Evolutionary conservation across 306 rosid genomes (phyloP).

Genomic region (Lathyrus oleraceus): DNA sequence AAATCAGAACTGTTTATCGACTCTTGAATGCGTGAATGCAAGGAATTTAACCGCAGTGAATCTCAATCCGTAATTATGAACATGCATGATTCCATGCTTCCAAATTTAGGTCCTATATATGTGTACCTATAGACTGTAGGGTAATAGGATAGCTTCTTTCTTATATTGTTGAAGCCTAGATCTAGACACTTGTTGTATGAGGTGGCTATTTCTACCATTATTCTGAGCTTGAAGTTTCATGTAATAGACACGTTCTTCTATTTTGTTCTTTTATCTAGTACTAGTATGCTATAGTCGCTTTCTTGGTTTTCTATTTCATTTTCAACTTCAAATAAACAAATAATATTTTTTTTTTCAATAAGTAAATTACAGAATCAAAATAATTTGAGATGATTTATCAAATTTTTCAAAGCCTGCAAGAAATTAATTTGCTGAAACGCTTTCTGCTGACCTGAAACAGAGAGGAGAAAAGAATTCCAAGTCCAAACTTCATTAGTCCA

Average conservation of each 20-base stretch:
- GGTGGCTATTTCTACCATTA: background rate
- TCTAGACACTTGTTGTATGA: background rate
- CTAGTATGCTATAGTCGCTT: background rate
- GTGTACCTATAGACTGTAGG: background rate
- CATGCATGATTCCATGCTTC: background rate
- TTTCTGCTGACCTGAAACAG: too few relatives aligned
- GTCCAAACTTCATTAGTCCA: too few relatives aligned
- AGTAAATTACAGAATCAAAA: too few relatives aligned
- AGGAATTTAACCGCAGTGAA: too few relatives aligned
- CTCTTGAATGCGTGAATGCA: too few relatives aligned
- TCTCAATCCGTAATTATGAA: too few relatives aligned
- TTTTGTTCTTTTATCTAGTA: background rate
- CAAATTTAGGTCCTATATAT: conserved; percentile 1
- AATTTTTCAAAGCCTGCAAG: too few relatives aligned
- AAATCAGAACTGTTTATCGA: too few relatives aligned
- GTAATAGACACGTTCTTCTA: background rate
- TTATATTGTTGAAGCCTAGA: background rate
- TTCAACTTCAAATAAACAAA: background rate
- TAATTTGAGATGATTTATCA: too few relatives aligned
- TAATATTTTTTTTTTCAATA: too few relatives aligned
- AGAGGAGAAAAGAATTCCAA: too few relatives aligned
- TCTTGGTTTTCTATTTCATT: background rate
- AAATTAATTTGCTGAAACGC: too few relatives aligned
- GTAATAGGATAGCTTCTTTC: background rate
- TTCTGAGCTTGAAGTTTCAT: background rate